phyloP scores from a whole-genome alignment of 192 early-diverging fungal genomes.

The Spizellomyces punctatus region DNA sequence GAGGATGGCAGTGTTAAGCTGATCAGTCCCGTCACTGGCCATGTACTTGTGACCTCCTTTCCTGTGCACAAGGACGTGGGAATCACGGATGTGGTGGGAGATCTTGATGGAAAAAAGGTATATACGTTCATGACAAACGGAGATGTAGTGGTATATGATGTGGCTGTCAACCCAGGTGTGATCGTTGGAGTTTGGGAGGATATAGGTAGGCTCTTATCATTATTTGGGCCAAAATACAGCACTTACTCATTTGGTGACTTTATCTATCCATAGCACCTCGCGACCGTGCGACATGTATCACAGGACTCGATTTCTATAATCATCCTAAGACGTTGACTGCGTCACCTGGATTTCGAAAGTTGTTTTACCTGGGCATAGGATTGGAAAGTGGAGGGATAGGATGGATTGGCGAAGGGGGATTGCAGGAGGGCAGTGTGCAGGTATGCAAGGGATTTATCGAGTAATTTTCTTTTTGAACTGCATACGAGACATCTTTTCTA shows the following conservation, averaged over 20 bases:
- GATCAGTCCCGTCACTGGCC: slow-evolving; percentile 50
- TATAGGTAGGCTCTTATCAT: slow-evolving; percentile 14
- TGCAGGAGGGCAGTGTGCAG: slow-evolving; percentile 16
- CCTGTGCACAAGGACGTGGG: slow-evolving; percentile 44
- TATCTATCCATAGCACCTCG: slow-evolving; percentile 11
- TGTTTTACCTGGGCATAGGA: slow-evolving; percentile 26
- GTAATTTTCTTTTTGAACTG: neutral
- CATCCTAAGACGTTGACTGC: neutral
- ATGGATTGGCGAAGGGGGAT: slow-evolving; percentile 17
- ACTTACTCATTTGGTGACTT: neutral
- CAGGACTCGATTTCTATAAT: slow-evolving; percentile 33
- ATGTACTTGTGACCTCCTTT: slow-evolving; percentile 41
- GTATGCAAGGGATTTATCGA: neutral
- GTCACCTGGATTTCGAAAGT: neutral
- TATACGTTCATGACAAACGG: slow-evolving; percentile 38
- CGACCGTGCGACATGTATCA: slow-evolving; percentile 34
- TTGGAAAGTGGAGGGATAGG: slow-evolving; percentile 26
- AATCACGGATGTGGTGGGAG: slow-evolving; percentile 36
- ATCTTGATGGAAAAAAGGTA: slow-evolving; percentile 38
- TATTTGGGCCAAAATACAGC: slow-evolving; percentile 5
- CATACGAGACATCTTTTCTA: neutral
- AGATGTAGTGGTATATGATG: slow-evolving; percentile 46
- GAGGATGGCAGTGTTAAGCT: slow-evolving; percentile 41
- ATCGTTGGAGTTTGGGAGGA: slow-evolving; percentile 45
- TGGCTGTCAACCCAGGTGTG: slow-evolving; percentile 40